Evolutionary conservation across 768 basidiomycete genomes (phyloP).

Genomic region (Kwoniella botswanensis): DNA sequence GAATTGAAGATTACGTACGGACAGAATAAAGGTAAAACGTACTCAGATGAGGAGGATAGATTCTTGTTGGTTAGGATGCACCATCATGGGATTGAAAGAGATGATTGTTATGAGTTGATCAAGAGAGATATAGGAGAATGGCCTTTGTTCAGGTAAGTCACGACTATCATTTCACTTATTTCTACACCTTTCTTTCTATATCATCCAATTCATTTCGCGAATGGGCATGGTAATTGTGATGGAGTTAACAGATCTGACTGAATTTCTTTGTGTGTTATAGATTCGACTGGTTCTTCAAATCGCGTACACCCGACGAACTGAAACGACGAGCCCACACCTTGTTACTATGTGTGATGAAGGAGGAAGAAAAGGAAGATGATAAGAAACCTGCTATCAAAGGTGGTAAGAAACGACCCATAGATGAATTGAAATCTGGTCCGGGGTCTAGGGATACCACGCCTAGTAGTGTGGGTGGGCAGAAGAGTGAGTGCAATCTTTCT

Average conservation of each 20-base stretch:
- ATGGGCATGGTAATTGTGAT: too few relatives aligned
- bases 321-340: conserved; percentile 85
- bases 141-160: conserved; percentile 76
- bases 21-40: conserved; percentile 90
- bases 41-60: conserved; percentile 94
- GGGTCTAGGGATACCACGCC: conserved; percentile 42
- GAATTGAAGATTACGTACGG: conserved; percentile 95
- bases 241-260: neutral
- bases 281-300: conserved; percentile 99
- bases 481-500: conserved; percentile 26
- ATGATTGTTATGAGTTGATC: conserved; percentile 86
- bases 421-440: conserved; percentile 35
- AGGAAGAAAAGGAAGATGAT: conserved; percentile 68
- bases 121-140: conserved; percentile 96
- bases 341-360: conserved; percentile 88
- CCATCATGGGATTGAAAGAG: conserved; percentile 86
- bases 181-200: too few relatives aligned
- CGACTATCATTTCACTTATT: neutral
- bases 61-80: conserved; percentile 88
- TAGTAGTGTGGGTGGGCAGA: conserved; percentile 27
- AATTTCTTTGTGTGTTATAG: conserved; percentile 27
- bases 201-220: too few relatives aligned
- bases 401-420: conserved; percentile 42
- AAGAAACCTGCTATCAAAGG: conserved; percentile 62
- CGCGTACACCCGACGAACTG: conserved; percentile 84